Base-by-base conservation (phyloP, 257 asterid species). In the Avicennia marina region DNA sequence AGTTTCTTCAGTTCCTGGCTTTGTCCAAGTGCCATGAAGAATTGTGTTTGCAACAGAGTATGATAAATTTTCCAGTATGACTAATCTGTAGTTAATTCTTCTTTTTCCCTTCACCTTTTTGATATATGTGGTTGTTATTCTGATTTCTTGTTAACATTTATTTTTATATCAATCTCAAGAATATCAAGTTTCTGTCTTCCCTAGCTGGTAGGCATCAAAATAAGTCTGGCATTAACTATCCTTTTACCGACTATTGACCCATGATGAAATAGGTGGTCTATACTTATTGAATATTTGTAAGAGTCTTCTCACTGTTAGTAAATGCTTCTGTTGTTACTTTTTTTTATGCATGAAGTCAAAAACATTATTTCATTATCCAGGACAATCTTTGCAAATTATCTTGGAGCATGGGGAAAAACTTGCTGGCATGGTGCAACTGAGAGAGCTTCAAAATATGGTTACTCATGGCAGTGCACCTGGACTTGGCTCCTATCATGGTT, bases 371-470 rank as follows among this genome's bases (percentile, higher is more conserved):
- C 52, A 31, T 75, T 68, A 66, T 53, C 64, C 87, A 90, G 98
- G 93, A 69, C 77, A 77, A 72, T 71, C 98, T 18, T 66, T 87
- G 81, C 98, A 81, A 72, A 79, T 75, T 66, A 76, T 90, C 67
- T 74, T 88, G 90, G 98, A 90, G 71, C 98, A 90, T 56, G 94
- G 96, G 11, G 98, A 90, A 72, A 90, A 83, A 82, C 94, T 90
- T 66, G 79, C 94, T 43, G 90, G 82, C 69, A 81, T 90, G 89
- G 78, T 81, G 61, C 86, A 78, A 79, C 69, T 90, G 62, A 78
- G 95, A 74, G 96, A 90, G 66, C 70, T 87, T 57, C 95, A 79
- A 61, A 80, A 77, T 71, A 73, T 67, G 16, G 69, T 78, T 56
- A 81, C 81, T 71, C 95, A 90, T 73, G 66, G 73, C 60, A 82